phyloP scores from a whole-genome alignment of 129 eudicot genomes.

The Helianthus annuus region HanXRQr2.0-SUNRISE NC_035445.2:76518445-76518944 shows the following conservation, averaged over 20 bases:
- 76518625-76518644: conserved; percentile 36
- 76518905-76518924: conserved; percentile 16
- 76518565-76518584: too few relatives aligned
- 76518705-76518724: conserved; percentile 27
- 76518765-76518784: conserved; percentile 34
- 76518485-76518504: too few relatives aligned
- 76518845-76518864: background rate
- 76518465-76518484: too few relatives aligned
- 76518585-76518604: conserved; percentile 21
- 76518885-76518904: conserved; percentile 2
- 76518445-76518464: too few relatives aligned
- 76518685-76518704: conserved; percentile 14
- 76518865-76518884: background rate
- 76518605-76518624: conserved; percentile 18
- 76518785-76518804: conserved; percentile 21
- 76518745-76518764: conserved; percentile 10
- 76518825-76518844: background rate
- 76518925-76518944: background rate
- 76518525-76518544: too few relatives aligned
- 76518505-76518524: too few relatives aligned
- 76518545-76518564: too few relatives aligned
- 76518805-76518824: conserved; percentile 23
- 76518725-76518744: conserved; percentile 28
- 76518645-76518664: conserved; percentile 32
- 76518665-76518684: conserved; percentile 36